These are phyloP conservation scores for Streptanthus diversifolius DNA, from an alignment of 345 rosid genomes.

Conservation along the genomic window DNA sequence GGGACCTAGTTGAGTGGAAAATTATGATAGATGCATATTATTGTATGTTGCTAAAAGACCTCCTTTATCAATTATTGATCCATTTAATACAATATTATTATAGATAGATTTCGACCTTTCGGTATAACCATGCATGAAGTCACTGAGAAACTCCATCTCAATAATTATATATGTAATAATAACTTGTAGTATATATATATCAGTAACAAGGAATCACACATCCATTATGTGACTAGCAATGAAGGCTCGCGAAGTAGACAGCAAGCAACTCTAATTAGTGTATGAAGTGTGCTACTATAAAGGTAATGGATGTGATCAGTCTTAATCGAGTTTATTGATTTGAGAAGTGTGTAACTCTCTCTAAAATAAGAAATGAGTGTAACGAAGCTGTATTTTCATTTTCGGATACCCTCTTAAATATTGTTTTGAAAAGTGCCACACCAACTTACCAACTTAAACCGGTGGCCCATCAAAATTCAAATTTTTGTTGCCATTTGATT, in stretches of 20 bases:
- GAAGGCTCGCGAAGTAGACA: not conserved
- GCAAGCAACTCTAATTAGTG: not conserved
- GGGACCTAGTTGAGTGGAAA: slow-evolving; percentile 25
- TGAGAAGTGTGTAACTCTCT: not conserved
- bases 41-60: slow-evolving; percentile 1
- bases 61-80: slow-evolving; percentile 24
- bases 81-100: not conserved
- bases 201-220: not conserved
- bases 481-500: not conserved
- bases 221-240: not conserved
- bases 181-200: not conserved
- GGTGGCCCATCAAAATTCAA: slow-evolving; percentile 10
- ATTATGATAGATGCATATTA: slow-evolving; percentile 10
- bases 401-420: slow-evolving; percentile 15
- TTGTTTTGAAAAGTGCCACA: slow-evolving; percentile 13
- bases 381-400: not conserved
- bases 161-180: not conserved
- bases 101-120: slow-evolving; percentile 16
- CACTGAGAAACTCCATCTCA: not conserved
- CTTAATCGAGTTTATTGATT: not conserved
- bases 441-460: slow-evolving; percentile 16
- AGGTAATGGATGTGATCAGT: not conserved
- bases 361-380: slow-evolving; percentile 6
- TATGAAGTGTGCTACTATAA: not conserved
- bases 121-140: not conserved